phyloP scores from a whole-genome alignment of 1,139 yeast genomes.

The Candida tropicalis region DNA sequence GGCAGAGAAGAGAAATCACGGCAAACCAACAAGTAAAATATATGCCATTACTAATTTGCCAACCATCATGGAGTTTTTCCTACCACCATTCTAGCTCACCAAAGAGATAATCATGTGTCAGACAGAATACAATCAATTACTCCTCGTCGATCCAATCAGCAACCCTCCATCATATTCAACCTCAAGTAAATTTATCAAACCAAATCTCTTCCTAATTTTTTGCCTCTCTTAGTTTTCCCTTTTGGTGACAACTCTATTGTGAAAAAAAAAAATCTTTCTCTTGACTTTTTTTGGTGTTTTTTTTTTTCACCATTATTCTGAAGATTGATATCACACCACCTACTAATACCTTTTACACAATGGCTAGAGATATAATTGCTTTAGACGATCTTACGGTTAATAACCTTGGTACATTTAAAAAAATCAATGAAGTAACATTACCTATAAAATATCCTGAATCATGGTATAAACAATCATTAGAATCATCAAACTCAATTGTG shows the following conservation, averaged over 20 bases:
- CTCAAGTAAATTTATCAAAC: too few relatives aligned
- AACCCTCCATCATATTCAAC: too few relatives aligned
- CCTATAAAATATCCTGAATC: constrained; percentile 46
- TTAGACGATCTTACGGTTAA: constrained; percentile 58
- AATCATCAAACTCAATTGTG: constrained; percentile 32
- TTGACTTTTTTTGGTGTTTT: not conserved
- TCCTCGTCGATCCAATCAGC: too few relatives aligned
- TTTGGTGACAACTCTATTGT: too few relatives aligned
- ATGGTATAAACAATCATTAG: constrained; percentile 47
- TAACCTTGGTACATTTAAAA: constrained; percentile 55
- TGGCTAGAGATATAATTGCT: constrained; percentile 43
- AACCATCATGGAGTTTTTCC: too few relatives aligned
- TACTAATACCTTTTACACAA: constrained; percentile 12
- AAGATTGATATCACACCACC: not conserved
- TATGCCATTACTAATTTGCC: not conserved
- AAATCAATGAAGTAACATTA: constrained; percentile 46
- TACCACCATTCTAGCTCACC: too few relatives aligned
- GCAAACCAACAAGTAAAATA: not conserved
- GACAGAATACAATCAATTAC: too few relatives aligned
- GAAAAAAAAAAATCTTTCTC: too few relatives aligned
- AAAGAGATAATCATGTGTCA: too few relatives aligned
- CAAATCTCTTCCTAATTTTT: too few relatives aligned
- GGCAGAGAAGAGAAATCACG: not conserved
- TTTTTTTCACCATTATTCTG: not conserved
- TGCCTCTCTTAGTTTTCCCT: too few relatives aligned